Percentiles rank a stretch among this genome's conserved stretches.
Conservation (phyloP, 495 filamentous ascomycete species). For the Podospora sp. region DNA sequence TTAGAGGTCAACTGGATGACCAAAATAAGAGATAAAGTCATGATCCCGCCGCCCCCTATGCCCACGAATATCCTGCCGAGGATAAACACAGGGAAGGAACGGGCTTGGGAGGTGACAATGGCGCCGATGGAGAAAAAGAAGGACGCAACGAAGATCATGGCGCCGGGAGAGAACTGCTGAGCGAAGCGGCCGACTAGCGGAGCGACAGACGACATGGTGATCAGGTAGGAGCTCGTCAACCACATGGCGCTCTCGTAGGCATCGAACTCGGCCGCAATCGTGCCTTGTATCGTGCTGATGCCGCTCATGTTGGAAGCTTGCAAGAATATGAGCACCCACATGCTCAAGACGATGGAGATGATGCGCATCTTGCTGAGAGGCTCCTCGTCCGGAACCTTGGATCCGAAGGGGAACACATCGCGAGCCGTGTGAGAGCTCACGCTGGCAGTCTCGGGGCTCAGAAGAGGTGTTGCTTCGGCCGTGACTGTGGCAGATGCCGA, state of each 20-base stretch:
- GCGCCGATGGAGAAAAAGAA: constrained; percentile 62
- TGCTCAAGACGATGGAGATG: constrained; percentile 41
- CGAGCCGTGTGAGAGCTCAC: constrained; percentile 21
- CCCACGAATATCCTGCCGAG: constrained; percentile 66
- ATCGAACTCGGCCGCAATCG: constrained; percentile 71
- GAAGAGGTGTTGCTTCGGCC: constrained; percentile 43
- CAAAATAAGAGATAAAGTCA: constrained; percentile 68
- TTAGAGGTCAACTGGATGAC: constrained; percentile 67
- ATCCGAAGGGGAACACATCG: constrained; percentile 14
- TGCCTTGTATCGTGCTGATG: constrained; percentile 71
- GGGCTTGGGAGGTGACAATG: constrained; percentile 62
- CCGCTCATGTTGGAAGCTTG: constrained; percentile 71
- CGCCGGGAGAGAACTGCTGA: constrained; percentile 66
- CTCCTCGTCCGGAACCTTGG: constrained; percentile 11
- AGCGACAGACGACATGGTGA: constrained; percentile 66
- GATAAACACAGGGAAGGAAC: constrained; percentile 61
- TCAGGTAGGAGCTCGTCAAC: constrained; percentile 75
- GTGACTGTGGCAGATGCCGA: constrained; percentile 25
- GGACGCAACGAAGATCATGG: constrained; percentile 60
- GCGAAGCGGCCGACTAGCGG: constrained; percentile 68
- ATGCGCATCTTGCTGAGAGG: constrained; percentile 25
- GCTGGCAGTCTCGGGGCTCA: constrained; percentile 36
- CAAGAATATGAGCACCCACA: constrained; percentile 51
- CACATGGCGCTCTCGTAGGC: constrained; percentile 70
- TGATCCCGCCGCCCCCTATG: constrained; percentile 64